Base-by-base conservation (phyloP, 148 eudicot species). In the Vaccinium corymbosum region DNA sequence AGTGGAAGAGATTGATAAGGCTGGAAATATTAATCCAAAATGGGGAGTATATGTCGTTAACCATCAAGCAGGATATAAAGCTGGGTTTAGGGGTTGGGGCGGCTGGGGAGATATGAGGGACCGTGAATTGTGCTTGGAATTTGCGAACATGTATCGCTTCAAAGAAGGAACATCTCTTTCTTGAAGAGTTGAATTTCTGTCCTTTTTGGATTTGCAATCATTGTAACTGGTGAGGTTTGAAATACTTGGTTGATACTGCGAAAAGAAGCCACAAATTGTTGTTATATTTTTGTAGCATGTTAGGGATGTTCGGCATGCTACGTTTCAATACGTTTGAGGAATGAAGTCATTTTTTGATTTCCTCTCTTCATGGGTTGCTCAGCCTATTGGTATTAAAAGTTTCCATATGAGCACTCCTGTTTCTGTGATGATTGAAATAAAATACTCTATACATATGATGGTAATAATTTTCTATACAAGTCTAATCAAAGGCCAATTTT, bases 61-160 rank as follows among this genome's bases (percentile, higher is more conserved):
- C 83, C 88, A 91, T 57, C 99, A 96, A 87, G 61, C 88, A 0
- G 99, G 99, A 38, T 96, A 96, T 84, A 87, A 92, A 87, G 94
- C 95, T 25, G 99, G 98, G 20, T 96, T 96, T 80, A 89, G 87
- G 88, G 99, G 99, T 3, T 96, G 98, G 98, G 98, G 98, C 27
- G 98, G 98, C 49, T 96, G 99, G 99, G 99, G 99, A 52, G 99
- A 96, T 86, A 52, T 25, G 32, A 88, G 99, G 78, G 99, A 96
- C 85, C 98, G 82, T 52, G 84, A 91, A 53, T 42, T 96, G 76
- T 96, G 99, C 85, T 81, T 94, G 89, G 93, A 85, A 50, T 96
- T 96, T 80, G 97, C 99, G 49, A 91, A 90, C 70, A 94, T 96
- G 98, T 93, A 94, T 86, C 92, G 49, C 55, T 57, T 55, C 79